Percentiles rank a stretch among this genome's conserved stretches.
phyloP scores from a whole-genome alignment of 345 rosid species.

The Carallia pectinifolia region DNA sequence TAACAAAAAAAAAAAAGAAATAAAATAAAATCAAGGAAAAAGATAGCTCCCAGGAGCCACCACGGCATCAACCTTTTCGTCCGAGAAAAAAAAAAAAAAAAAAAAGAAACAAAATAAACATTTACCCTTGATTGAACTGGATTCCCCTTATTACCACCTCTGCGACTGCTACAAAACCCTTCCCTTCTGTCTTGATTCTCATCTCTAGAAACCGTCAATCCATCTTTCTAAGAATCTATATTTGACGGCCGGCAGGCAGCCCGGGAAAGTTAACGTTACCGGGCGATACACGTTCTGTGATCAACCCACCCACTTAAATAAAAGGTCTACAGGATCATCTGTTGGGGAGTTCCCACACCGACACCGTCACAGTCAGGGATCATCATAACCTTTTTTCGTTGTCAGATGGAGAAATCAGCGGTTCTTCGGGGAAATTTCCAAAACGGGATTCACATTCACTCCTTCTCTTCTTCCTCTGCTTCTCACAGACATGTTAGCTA shows the following conservation, averaged over 20 bases:
- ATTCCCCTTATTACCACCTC: not conserved
- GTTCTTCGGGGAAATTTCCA: slow-evolving; percentile 14
- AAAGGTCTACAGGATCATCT: not conserved
- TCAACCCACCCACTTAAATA: not conserved
- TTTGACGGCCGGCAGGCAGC: not conserved
- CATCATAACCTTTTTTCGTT: not conserved
- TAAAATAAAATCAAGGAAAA: not conserved
- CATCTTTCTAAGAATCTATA: not conserved
- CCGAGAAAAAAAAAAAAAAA: not conserved
- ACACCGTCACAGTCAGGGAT: not conserved
- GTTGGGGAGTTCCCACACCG: not conserved
- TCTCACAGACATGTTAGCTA: slow-evolving; percentile 50
- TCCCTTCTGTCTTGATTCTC: not conserved
- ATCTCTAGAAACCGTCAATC: not conserved
- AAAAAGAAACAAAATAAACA: too few species aligned
- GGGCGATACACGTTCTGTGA: not conserved
- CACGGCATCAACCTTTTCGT: not conserved
- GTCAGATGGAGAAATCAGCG: slow-evolving; percentile 18
- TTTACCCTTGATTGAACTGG: not conserved
- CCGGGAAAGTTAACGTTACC: not conserved
- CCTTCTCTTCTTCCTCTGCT: slow-evolving; percentile 31
- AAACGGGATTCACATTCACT: slow-evolving; percentile 30
- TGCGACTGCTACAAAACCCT: not conserved
- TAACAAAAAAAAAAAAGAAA: not conserved
- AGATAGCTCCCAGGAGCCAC: not conserved